Percentiles rank a stretch among this genome's conserved stretches.
phyloP scores from a whole-genome alignment of 371 early-diverging fungal species.

The Capillidium heterosporum region DNA sequence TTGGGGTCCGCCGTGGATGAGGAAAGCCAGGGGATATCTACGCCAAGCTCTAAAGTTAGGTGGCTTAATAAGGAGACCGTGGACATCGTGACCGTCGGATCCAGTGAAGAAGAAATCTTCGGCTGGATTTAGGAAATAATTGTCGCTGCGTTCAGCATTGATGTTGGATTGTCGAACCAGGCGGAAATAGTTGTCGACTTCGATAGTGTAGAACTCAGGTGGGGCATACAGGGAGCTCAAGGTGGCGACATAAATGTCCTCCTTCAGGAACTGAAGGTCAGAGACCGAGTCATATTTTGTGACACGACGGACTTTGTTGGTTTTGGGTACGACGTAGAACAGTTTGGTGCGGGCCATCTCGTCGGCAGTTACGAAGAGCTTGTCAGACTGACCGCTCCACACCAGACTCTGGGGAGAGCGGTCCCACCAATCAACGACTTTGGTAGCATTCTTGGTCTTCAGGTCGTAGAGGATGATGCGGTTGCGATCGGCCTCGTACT shows the following conservation, averaged over 20 bases:
- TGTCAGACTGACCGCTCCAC: constrained; percentile 27
- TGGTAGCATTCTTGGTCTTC: constrained; percentile 13
- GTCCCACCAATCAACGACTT: constrained; percentile 39
- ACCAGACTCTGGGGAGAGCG: constrained; percentile 31
- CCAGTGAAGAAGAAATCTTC: constrained; percentile 53
- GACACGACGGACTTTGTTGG: constrained; percentile 21
- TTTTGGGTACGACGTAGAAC: constrained; percentile 21
- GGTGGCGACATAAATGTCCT: constrained; percentile 19
- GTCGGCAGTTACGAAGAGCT: constrained; percentile 33
- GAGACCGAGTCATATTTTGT: constrained; percentile 29
- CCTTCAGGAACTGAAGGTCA: constrained; percentile 17
- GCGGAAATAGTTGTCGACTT: constrained; percentile 18
- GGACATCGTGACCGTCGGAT: constrained; percentile 35
- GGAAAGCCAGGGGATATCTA: constrained; percentile 58
- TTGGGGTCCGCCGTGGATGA: constrained; percentile 47
- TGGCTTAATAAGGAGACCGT: constrained; percentile 55
- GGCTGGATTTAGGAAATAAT: constrained; percentile 17
- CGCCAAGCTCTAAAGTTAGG: constrained; percentile 28
- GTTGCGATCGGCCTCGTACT: constrained; percentile 65
- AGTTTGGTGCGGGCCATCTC: constrained; percentile 36
- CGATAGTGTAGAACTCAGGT: constrained; percentile 17
- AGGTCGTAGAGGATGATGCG: constrained; percentile 26
- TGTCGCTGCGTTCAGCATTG: constrained; percentile 13
- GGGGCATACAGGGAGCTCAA: constrained; percentile 25
- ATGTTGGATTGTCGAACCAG: constrained; percentile 13